These are phyloP conservation scores for Wickerhamiella kurtzmanii DNA, from an alignment of 805 yeast genomes.

Conservation along the genomic window DNA sequence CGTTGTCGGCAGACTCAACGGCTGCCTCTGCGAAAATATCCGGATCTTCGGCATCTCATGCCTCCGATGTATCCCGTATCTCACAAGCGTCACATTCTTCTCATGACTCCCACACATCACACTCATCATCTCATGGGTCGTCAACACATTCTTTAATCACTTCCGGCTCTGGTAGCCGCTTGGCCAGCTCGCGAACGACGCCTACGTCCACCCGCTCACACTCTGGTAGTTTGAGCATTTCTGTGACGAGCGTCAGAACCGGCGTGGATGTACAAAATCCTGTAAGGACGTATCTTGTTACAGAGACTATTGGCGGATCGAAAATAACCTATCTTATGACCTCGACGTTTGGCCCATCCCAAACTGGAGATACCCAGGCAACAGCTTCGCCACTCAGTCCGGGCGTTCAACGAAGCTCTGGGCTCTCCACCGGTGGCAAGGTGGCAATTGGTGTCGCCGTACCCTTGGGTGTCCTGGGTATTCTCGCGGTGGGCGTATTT, in stretches of 20 bases:
- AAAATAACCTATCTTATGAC: constrained; percentile 5
- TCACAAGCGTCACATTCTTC: too few relatives aligned
- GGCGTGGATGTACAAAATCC: background rate
- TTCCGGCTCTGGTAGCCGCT: too few relatives aligned
- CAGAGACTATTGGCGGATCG: constrained; percentile 6
- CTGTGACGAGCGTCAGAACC: background rate
- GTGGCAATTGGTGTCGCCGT: constrained; percentile 14
- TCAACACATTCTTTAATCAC: too few relatives aligned
- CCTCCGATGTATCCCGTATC: too few relatives aligned
- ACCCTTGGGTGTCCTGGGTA: constrained; percentile 11
- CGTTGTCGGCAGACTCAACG: too few relatives aligned
- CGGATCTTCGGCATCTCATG: too few relatives aligned
- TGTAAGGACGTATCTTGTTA: constrained; percentile 1
- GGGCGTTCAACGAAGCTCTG: background rate
- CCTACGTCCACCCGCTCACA: too few relatives aligned
- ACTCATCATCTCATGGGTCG: too few relatives aligned
- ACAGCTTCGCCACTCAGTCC: background rate
- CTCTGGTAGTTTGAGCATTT: background rate
- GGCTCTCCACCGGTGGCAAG: constrained; percentile 12
- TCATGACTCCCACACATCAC: too few relatives aligned
- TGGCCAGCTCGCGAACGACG: too few relatives aligned
- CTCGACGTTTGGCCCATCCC: constrained; percentile 1
- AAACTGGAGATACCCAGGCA: background rate
- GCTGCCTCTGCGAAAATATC: too few relatives aligned
- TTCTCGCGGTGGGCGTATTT: background rate